Evolutionary conservation across 331 rosid species (phyloP).

Genomic region (Pyrus hybrid): DNA sequence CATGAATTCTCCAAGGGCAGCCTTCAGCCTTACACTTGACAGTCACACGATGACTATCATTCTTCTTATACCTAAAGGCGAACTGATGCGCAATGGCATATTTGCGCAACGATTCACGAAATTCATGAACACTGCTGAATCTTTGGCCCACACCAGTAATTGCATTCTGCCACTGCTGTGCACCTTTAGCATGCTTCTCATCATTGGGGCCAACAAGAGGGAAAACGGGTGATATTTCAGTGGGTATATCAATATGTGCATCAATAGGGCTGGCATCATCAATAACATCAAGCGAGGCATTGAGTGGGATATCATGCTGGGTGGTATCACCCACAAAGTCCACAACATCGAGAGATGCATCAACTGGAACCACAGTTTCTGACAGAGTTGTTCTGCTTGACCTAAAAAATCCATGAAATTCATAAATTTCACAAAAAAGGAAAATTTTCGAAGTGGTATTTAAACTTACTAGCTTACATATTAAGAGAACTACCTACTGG

Average conservation of each 20-base stretch:
- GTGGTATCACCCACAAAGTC: constrained; percentile 35
- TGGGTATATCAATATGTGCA: constrained; percentile 31
- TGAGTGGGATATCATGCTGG: constrained; percentile 20
- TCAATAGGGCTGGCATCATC: constrained; percentile 46
- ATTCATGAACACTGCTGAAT: constrained; percentile 77
- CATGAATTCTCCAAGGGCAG: constrained; percentile 98
- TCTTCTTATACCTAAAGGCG: constrained; percentile 90
- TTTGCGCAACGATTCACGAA: constrained; percentile 80
- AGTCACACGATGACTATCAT: constrained; percentile 95
- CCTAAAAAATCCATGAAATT: constrained; percentile 35
- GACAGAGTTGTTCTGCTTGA: constrained; percentile 97
- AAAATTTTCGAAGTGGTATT: not conserved
- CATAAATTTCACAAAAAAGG: constrained; percentile 10
- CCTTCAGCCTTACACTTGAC: constrained; percentile 97
- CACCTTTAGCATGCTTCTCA: constrained; percentile 69
- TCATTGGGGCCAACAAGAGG: constrained; percentile 30
- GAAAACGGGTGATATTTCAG: constrained; percentile 36
- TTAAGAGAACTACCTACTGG: constrained; percentile 78
- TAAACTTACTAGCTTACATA: constrained; percentile 15
- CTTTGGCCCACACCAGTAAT: constrained; percentile 90
- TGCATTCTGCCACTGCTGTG: constrained; percentile 90
- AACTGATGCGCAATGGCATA: constrained; percentile 95
- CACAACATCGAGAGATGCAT: constrained; percentile 23
- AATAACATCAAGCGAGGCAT: constrained; percentile 34
- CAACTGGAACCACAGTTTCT: constrained; percentile 60